A percentile compares a stretch with the other conserved stretches of the same genome.
phyloP scores from a whole-genome alignment of 768 basidiomycete genomes.

The Ramaria rubella region DNA sequence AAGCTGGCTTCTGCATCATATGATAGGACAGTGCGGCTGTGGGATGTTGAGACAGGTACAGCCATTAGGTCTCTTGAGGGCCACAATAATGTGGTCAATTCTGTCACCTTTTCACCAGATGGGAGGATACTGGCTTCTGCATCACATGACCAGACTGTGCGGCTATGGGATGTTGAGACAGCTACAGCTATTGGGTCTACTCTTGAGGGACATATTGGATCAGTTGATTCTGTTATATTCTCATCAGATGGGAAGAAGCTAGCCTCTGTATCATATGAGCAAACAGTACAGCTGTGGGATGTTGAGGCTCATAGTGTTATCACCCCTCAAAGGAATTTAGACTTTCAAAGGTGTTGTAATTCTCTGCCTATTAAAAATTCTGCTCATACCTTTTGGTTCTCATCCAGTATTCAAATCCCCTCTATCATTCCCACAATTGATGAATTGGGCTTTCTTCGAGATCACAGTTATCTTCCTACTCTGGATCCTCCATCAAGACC shows the following conservation, averaged over 20 bases:
- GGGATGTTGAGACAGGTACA: conserved; percentile 2
- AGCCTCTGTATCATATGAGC: too few species aligned
- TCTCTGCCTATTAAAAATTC: too few species aligned
- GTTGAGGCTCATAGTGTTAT: not conserved
- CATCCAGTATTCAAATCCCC: too few species aligned
- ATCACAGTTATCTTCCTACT: too few species aligned
- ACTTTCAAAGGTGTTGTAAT: too few species aligned
- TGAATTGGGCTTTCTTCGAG: too few species aligned
- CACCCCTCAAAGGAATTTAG: too few species aligned
- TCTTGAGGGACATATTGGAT: not conserved
- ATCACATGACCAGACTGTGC: conserved; percentile 7
- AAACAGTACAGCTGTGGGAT: too few species aligned
- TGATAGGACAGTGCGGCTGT: conserved; percentile 3
- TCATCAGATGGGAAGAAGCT: conserved; percentile 7
- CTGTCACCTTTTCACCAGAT: conserved; percentile 10
- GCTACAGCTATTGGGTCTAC: not conserved
- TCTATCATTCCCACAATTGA: too few species aligned
- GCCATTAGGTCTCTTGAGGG: not conserved
- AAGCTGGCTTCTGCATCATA: not conserved
- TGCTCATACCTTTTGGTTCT: too few species aligned
- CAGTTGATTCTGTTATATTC: conserved; percentile 3
- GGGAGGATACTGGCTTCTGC: conserved; percentile 3
- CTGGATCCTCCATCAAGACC: too few species aligned
- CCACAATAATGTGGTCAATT: not conserved
- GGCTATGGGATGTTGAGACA: conserved; percentile 11